Percentiles rank a stretch among this genome's conserved stretches.
phyloP scores from a whole-genome alignment of 352 stramenopile species.

The Globisporangium abappressorium region DNA sequence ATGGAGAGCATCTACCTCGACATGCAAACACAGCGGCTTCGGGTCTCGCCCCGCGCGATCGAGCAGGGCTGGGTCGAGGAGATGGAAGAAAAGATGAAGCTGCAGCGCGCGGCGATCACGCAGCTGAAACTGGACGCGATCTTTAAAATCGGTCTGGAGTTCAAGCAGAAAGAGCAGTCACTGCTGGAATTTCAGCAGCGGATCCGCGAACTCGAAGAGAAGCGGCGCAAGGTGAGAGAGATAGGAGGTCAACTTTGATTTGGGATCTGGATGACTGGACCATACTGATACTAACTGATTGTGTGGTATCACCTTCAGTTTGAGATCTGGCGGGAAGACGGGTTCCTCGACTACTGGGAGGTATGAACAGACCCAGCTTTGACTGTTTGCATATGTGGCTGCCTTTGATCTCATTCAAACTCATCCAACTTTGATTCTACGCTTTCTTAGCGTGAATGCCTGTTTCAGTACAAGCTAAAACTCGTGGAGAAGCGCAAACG shows the following conservation, averaged over 20 bases:
- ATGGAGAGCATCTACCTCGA: slow-evolving; percentile 81
- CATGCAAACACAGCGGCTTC: slow-evolving; percentile 73
- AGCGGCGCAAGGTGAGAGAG: slow-evolving; percentile 18
- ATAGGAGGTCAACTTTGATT: neutral
- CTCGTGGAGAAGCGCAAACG: slow-evolving; percentile 27
- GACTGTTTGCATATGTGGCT: neutral
- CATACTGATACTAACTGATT: neutral
- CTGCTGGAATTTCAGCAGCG: slow-evolving; percentile 30
- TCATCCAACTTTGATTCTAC: neutral
- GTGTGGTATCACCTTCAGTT: slow-evolving; percentile 34
- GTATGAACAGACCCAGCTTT: slow-evolving; percentile 22
- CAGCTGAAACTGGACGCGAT: slow-evolving; percentile 51
- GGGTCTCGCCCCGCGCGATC: slow-evolving; percentile 71
- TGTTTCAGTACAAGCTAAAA: slow-evolving; percentile 40
- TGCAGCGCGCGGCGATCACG: slow-evolving; percentile 59
- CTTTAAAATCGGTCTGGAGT: slow-evolving; percentile 52
- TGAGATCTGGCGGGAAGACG: slow-evolving; percentile 70
- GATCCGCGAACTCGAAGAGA: slow-evolving; percentile 44
- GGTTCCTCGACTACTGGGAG: slow-evolving; percentile 80
- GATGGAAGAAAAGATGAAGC: slow-evolving; percentile 74
- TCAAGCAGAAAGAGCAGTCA: slow-evolving; percentile 54
- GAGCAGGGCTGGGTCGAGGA: slow-evolving; percentile 81
- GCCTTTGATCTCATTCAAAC: neutral
- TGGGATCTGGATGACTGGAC: neutral
- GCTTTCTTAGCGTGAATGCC: slow-evolving; percentile 54